Evolutionary conservation across 169 alveolate species (phyloP).

Genomic region (Miamiensis avidus): DNA sequence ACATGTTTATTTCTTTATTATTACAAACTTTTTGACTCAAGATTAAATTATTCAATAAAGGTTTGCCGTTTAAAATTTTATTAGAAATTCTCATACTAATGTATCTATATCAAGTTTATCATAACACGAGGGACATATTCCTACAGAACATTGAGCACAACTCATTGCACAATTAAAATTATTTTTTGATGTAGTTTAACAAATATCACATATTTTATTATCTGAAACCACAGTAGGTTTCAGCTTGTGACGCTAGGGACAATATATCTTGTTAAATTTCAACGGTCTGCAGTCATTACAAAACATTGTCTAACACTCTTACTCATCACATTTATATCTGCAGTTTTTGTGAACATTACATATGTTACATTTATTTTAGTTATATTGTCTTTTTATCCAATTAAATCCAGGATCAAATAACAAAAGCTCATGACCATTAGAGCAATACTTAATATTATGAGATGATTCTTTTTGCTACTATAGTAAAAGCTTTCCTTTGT

Average conservation of each 20-base stretch:
- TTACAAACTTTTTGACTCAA: too few species aligned
- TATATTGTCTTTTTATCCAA: not conserved
- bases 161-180: not conserved
- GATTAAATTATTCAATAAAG: too few species aligned
- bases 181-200: not conserved
- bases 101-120: not conserved
- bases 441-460: not conserved
- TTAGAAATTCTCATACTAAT: too few species aligned
- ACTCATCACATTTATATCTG: not conserved
- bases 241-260: not conserved
- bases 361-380: not conserved
- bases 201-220: not conserved
- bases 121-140: not conserved
- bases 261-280: too few species aligned
- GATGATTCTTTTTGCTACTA: not conserved
- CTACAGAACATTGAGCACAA: not conserved
- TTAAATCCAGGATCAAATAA: not conserved
- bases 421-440: not conserved
- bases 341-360: not conserved
- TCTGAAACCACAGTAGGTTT: not conserved
- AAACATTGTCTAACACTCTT: not conserved
- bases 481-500: not conserved
- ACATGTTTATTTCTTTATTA: too few species aligned
- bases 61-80: too few species aligned
- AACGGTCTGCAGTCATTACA: not conserved